A percentile compares a stretch with the other conserved stretches of the same genome.
Evolutionary conservation across 768 basidiomycete species (phyloP).

Genomic region (Lentinus brumalis): DNA sequence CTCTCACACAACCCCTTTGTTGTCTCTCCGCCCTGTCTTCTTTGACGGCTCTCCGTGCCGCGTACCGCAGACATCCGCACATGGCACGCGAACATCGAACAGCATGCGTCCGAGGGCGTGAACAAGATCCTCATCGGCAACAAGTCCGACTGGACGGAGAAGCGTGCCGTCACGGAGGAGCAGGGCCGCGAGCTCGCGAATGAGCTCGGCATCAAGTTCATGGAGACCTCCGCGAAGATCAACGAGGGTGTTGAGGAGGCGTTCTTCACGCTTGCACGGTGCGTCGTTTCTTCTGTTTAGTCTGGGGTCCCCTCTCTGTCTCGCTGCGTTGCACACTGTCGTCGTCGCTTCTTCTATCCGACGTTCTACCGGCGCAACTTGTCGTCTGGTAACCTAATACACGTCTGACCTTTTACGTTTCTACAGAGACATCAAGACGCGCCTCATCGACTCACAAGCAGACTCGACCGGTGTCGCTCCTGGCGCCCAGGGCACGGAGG

Average conservation of each 20-base stretch:
- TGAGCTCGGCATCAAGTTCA: conserved; percentile 93
- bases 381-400: no score
- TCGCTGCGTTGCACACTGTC: background rate
- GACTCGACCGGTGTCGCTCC: conserved; percentile 49
- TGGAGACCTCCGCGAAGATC: conserved; percentile 97
- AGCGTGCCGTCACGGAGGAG: conserved; percentile 87
- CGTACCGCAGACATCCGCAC: conserved; percentile 83
- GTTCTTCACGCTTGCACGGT: conserved; percentile 97
- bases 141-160: conserved; percentile 98
- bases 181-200: conserved; percentile 91
- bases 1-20: background rate
- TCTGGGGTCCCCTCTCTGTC: background rate
- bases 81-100: conserved; percentile 98
- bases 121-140: conserved; percentile 99
- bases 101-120: conserved; percentile 97
- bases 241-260: conserved; percentile 99
- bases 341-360: no score
- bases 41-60: background rate
- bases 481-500: conserved; percentile 45
- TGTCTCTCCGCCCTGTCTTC: background rate
- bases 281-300: conserved; percentile 29
- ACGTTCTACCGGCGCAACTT: no score
- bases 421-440: conserved; percentile 98
- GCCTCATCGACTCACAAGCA: conserved; percentile 92
- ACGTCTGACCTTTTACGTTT: no score